Percentiles rank a stretch among this genome's conserved stretches.
Conservation (phyloP, 1,284 basidiomycete genomes). For the Mycena sp. region DNA sequence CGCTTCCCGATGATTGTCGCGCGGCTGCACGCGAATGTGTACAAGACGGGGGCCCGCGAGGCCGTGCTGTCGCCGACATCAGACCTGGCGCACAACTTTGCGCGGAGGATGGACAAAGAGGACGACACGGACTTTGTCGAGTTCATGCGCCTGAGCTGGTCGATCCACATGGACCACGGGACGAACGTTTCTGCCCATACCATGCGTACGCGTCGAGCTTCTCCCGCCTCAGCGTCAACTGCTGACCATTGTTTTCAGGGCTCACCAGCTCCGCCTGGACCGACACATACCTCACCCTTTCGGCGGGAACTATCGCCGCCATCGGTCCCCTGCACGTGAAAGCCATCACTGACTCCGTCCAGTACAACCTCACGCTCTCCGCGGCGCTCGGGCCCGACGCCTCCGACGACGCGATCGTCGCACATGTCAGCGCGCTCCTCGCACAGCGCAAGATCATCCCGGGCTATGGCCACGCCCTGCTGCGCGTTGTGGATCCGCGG, state of each 20-base stretch:
- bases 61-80: not conserved
- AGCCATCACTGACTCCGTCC: too few relatives aligned
- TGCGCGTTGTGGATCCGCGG: too few relatives aligned
- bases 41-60: not conserved
- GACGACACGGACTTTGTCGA: constrained; percentile 5
- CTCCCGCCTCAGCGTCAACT: not conserved
- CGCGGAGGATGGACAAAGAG: constrained; percentile 2
- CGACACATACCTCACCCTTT: not conserved
- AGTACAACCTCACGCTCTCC: constrained; percentile 1
- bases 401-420: too few relatives aligned
- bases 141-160: constrained; percentile 12
- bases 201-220: constrained; percentile 1
- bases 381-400: not conserved
- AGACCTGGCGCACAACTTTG: constrained; percentile 11
- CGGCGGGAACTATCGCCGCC: not conserved
- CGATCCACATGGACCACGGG: constrained; percentile 9
- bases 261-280: constrained; percentile 13
- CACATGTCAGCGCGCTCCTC: too few relatives aligned
- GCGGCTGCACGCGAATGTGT: not conserved
- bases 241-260: not conserved
- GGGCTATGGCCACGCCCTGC: too few relatives aligned
- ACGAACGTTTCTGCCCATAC: constrained; percentile 2
- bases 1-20: constrained; percentile 6
- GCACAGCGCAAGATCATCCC: too few relatives aligned
- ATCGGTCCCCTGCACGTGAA: constrained; percentile 1